Evolutionary conservation across 345 rosid species (phyloP).

Genomic region (Eucalyptus erythrocorys): DNA sequence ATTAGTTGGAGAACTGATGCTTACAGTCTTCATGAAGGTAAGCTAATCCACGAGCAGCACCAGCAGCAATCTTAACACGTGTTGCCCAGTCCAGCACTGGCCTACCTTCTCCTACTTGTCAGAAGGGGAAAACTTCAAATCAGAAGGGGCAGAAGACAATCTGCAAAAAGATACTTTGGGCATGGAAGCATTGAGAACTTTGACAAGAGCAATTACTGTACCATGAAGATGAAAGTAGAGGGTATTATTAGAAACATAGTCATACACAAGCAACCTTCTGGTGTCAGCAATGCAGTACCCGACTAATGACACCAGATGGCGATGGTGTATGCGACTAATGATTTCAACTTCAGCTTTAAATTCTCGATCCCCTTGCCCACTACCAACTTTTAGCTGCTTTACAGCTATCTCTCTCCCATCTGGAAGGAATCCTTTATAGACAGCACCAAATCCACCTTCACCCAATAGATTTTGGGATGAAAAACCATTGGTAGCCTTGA

Average conservation of each 20-base stretch:
- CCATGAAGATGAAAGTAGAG: constrained; percentile 96
- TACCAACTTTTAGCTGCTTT: constrained; percentile 72
- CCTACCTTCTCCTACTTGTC: constrained; percentile 32
- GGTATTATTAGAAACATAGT: constrained; percentile 73
- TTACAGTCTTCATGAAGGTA: constrained; percentile 98
- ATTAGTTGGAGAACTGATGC: constrained; percentile 3
- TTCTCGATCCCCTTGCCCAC: constrained; percentile 92
- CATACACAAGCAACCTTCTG: constrained; percentile 76
- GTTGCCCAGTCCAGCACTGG: constrained; percentile 68
- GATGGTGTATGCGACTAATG: constrained; percentile 89
- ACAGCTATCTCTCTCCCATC: constrained; percentile 89
- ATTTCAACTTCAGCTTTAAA: constrained; percentile 92
- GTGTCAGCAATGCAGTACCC: constrained; percentile 87
- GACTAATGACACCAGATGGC: constrained; percentile 87
- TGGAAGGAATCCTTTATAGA: constrained; percentile 68
- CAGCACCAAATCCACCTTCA: constrained; percentile 93
- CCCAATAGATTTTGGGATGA: constrained; percentile 73
- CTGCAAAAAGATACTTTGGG: not conserved
- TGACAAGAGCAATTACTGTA: constrained; percentile 9
- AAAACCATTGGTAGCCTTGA: constrained; percentile 67
- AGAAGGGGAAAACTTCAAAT: not conserved
- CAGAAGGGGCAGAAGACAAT: not conserved
- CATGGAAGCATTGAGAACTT: not conserved
- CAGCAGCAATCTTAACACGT: constrained; percentile 73
- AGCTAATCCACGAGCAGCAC: constrained; percentile 97